Base-by-base conservation (phyloP, 805 yeast species). In the Ogataea neopini region DNA sequence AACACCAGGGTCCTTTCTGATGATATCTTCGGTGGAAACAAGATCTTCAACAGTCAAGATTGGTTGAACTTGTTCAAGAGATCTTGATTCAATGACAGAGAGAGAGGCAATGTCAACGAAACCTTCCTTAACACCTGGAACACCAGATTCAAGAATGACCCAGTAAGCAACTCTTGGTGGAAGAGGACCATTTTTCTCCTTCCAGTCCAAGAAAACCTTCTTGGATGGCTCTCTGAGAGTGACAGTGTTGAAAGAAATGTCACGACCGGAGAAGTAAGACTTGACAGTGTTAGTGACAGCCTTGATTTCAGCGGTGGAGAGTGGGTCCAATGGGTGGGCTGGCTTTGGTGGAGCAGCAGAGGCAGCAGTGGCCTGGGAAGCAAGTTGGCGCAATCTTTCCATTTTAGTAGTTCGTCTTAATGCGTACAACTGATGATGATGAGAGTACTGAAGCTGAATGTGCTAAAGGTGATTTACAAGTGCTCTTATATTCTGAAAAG, bases 211-310 rank as follows among this genome's bases (percentile, higher is more conserved):
- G 69, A 72, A 84, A 6, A 77, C 79, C 50, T 69, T 71, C 67
- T 85, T 86, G 50, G 80, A 68, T 52, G 92, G 92, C 68, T 86
- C 92, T 60, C 79, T 76, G 46, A 86, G 69, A 33, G 90, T 81
- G 52, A 86, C 74, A 29, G 88, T 82, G 68, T 85, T 86, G 74
- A 84, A 85, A 32, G 74, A 60, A 50, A 84, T 69, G 9, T 40
- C 48, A 43, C 65, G 71, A 17, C 78, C 79, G 40, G 69, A 62
- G 57, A 72, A 80, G 51, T 76, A 62, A 19, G 69, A 67, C 62
- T 75, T 77, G 49, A 86, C 71, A 40, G 81, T 64, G 33, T 66
- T 61, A n/a, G 85, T 73, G 22, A 77, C 82, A 11, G 78, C 73
- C 58, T 74, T 72, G 62, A 86, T 81, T 69, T 86, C 92, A 44